Evolutionary conservation across 768 basidiomycete species (phyloP).

Genomic region (Xanthoconium stramineum): DNA sequence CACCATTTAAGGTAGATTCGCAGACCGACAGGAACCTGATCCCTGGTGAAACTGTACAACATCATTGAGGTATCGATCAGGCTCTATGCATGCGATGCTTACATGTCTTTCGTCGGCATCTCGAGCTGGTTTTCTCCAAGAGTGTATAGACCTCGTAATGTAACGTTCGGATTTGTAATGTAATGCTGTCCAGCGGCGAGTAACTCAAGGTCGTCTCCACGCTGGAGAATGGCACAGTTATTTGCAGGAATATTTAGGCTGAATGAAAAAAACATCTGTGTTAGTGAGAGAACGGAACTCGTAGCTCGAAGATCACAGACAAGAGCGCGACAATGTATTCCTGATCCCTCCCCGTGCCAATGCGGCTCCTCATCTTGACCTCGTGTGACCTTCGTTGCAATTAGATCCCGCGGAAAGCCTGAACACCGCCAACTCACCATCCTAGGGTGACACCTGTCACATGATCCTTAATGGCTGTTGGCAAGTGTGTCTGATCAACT

Average conservation of each 20-base stretch:
- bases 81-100: conserved; percentile 22
- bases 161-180: conserved; percentile 81
- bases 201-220: conserved; percentile 74
- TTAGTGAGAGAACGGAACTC: background rate
- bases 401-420: background rate
- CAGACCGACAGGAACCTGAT: conserved; percentile 82
- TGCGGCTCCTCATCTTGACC: conserved; percentile 69
- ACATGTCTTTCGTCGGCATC: conserved; percentile 89
- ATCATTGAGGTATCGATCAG: background rate
- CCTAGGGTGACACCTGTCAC: conserved; percentile 65
- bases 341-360: conserved; percentile 41
- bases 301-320: conserved; percentile 33
- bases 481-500: conserved; percentile 81
- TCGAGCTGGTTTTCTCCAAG: conserved; percentile 82
- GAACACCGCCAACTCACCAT: conserved; percentile 30
- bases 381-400: conserved; percentile 52
- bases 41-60: conserved; percentile 65
- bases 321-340: conserved; percentile 80
- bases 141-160: conserved; percentile 74
- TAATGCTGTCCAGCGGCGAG: conserved; percentile 81
- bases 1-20: conserved; percentile 82
- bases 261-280: background rate
- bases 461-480: conserved; percentile 53
- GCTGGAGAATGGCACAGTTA: conserved; percentile 83
- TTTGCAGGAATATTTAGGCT: conserved; percentile 83